Base-by-base conservation (phyloP, 192 early-diverging fungal species). In the Gigaspora rosea region DNA sequence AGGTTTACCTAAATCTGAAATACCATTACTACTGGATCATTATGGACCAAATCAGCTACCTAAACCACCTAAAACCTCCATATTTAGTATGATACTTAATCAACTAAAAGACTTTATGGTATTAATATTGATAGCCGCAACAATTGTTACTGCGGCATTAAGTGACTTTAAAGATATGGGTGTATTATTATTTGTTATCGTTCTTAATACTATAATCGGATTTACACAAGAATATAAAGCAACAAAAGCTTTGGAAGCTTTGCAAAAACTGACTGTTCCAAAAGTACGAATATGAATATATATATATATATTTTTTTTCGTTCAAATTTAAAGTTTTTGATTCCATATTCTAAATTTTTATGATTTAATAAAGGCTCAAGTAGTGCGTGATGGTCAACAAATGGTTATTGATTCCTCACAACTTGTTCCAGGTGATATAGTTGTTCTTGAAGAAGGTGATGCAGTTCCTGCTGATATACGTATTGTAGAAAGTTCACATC, bases 51-150 rank as follows among this genome's bases (percentile, higher is more conserved):
- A 98, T 80, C 82, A 88, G 78, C 86, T 98, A 46, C 96, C 96
- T 9, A 82, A 89, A 9, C 92, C 95, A 8, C 93, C 94, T 16
- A 84, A 85, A 27, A 86, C 92, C 1, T 86, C 82, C 6, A 73
- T 83, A 11, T 81, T 89, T 52, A 91, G 85, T 71, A 95, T 98
- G 85, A 76, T 98, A 8, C 92, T 92, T 89, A 85, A 85, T 32
- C 97, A 98, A 82, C 78, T 98, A 33, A 94, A 94, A 1, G 96
- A 98, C 78, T 92, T 97, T 79, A 98, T 98, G 95, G 93, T 98
- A 47, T 66, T 98, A 58, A 91, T 98, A 59, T 86, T 98, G 41
- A 86, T 95, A 52, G 86, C 88, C 11, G 95, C 93, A 1, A 89
- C 93, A 47, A 84, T 96, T 58, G 88, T 94, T 36, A 94, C 94